Percentiles rank a stretch among this genome's conserved stretches.
Conservation (phyloP, 352 stramenopile species). For the Globisporangium splendens region DNA sequence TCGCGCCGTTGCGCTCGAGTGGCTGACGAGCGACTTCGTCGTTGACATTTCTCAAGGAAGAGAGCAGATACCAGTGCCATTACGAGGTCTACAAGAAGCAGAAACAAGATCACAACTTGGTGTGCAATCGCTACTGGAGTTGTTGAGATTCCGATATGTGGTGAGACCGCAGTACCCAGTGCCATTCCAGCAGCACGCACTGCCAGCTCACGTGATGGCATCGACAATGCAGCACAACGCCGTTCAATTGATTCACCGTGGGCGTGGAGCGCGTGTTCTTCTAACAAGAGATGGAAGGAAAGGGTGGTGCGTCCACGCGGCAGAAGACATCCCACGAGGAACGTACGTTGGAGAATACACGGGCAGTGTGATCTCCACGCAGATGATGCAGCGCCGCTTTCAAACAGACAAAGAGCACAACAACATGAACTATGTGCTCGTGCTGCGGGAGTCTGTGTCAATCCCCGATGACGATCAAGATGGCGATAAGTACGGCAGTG, state of each 20-base stretch:
- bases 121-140: slow-evolving; percentile 6
- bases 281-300: slow-evolving; percentile 24
- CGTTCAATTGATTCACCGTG: slow-evolving; percentile 20
- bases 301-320: slow-evolving; percentile 44
- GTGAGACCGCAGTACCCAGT: slow-evolving; percentile 24
- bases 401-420: slow-evolving; percentile 19
- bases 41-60: slow-evolving; percentile 7
- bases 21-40: slow-evolving; percentile 1
- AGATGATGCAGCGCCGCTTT: slow-evolving; percentile 33
- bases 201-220: slow-evolving; percentile 18
- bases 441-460: slow-evolving; percentile 42
- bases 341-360: slow-evolving; percentile 64
- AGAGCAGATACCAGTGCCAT: neutral
- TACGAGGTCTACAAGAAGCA: neutral
- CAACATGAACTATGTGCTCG: slow-evolving; percentile 48
- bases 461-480: neutral
- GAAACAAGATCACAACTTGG: neutral
- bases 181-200: slow-evolving; percentile 14
- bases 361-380: slow-evolving; percentile 51
- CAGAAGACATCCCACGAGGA: slow-evolving; percentile 23
- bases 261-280: slow-evolving; percentile 28
- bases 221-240: slow-evolving; percentile 17
- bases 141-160: slow-evolving; percentile 31
- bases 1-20: neutral
- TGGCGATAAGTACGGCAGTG: neutral